Base-by-base conservation (phyloP, 2,329 filamentous ascomycete genomes). In the Penicillium sp. region DNA sequence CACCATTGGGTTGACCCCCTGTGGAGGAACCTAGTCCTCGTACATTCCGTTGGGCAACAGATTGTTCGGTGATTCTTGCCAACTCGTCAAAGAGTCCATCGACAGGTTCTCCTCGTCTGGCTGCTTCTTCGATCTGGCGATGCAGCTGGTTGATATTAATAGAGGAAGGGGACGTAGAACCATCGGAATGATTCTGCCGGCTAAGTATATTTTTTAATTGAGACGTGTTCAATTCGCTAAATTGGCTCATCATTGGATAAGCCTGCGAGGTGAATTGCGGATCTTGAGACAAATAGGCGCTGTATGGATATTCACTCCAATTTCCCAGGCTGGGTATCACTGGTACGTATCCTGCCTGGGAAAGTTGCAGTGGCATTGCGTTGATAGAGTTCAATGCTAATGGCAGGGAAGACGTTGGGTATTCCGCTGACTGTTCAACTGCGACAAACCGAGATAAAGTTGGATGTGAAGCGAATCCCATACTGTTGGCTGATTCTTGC, bases 1-100 rank as follows among this genome's bases (percentile, higher is more conserved):
- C 28, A 40, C 6, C 30, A 43, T 23, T 23, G 3, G 40, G 28
- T 24, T 30, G 30, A 33, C 5, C 14, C 28, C 35, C 20, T 14
- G 40, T 35, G 11, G 23, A 20, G 2, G n/a, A 16, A 33, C 33
- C 28, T 8, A 16, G 20, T 42, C 48, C 18, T 18, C 28, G 28
- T 24, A 12, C 21, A 52, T 52, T 35, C 12, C 28, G 47, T 16
- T 51, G 46, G 28, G 23, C 26, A 24, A 23, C 40, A 11, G 26
- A 38, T n/a, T 59, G 35, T 45, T 48, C 49, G 23, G 38, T 57
- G 11, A 57, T 60, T 35, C 50, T 49, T 33, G 65, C 63, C 8
- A 71, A 63, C 38, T 68, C 68, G 47, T 65, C 59, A 23, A 71
- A 62, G 6, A 70, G 62, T 12, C 47, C 61, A 18, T 66, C 65